Evolutionary conservation across 257 asterid species (phyloP).

Genomic region (Verbascum thapsus): DNA sequence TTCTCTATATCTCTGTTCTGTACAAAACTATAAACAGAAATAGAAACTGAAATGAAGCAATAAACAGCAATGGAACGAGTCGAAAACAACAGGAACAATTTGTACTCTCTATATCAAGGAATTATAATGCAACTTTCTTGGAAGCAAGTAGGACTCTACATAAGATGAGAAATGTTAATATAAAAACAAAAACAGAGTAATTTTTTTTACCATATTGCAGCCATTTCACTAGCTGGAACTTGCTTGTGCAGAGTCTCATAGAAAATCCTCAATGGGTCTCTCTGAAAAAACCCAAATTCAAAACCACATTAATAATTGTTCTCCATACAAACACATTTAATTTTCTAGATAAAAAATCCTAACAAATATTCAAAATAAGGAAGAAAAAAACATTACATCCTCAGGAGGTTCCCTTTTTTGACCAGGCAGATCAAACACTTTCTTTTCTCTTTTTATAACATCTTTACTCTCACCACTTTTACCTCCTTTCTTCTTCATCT

Average conservation of each 20-base stretch:
- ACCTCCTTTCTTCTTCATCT: slow-evolving; percentile 42
- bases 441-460: slow-evolving; percentile 60
- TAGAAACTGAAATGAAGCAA: neutral
- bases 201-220: slow-evolving; percentile 79
- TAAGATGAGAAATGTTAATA: neutral
- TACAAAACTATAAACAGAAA: neutral
- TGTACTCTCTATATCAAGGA: neutral
- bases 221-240: slow-evolving; percentile 87
- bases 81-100: neutral
- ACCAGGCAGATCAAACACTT: slow-evolving; percentile 79
- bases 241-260: slow-evolving; percentile 71
- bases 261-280: slow-evolving; percentile 82
- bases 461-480: slow-evolving; percentile 37
- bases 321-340: too few species aligned
- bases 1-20: neutral
- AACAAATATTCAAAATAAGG: neutral
- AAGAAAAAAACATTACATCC: slow-evolving; percentile 47
- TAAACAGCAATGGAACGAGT: neutral
- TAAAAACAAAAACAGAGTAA: neutral
- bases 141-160: neutral
- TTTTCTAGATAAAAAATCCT: neutral
- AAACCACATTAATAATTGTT: neutral
- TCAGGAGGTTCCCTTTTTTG: slow-evolving; percentile 85
- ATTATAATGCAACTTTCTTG: neutral
- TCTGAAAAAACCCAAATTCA: slow-evolving; percentile 46